Base-by-base conservation (phyloP, 2,329 filamentous ascomycete genomes). In the Nakataea oryzae region DNA sequence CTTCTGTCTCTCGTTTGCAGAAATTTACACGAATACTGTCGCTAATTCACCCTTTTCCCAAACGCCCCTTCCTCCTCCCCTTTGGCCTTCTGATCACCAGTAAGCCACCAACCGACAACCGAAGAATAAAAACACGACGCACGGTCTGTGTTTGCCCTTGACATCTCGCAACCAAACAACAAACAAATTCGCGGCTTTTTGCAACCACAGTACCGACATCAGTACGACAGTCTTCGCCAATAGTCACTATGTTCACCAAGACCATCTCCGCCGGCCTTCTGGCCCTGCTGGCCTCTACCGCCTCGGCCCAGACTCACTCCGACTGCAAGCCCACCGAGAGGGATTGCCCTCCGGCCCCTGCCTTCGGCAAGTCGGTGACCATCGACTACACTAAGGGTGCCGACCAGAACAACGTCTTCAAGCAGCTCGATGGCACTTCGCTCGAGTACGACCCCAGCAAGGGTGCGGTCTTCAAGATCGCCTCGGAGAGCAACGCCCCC, bases 371-470 rank as follows among this genome's bases (percentile, higher is more conserved):
- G 76, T 77, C 74, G 55, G 67, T 76, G 61, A 67, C 69, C 63
- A 86, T 93, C 72, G 91, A 96, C 78, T 95, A 96, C 78, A 88
- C 85, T 64, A 80, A 88, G 73, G 90, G 90, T 63, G 92, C 87
- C 65, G 79, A 83, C 7, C 30, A 34, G 54, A 58, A 13, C 3
- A 34, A 55, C 65, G 74, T 76, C 68, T 82, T 86, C 73, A 73
- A 72, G 34, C 65, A 69, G 58, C 74, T 78, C 57, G 72, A 71
- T 7, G 82, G 80, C 64, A 84, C 82, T 65, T 73, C 66, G 29
- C 66, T 86, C 61, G 70, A 67, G 34, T 84, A 84, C 71, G 75
- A 77, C 68, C 58, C 66, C 57, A 66, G 67, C 62, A 73, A 78
- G 54, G 83, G 83, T 65, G 82, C 82, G 64, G 73, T 76, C 65